Evolutionary conservation across 2,329 filamentous ascomycete species (phyloP).

Genomic region (Sphaerulina musiva): DNA sequence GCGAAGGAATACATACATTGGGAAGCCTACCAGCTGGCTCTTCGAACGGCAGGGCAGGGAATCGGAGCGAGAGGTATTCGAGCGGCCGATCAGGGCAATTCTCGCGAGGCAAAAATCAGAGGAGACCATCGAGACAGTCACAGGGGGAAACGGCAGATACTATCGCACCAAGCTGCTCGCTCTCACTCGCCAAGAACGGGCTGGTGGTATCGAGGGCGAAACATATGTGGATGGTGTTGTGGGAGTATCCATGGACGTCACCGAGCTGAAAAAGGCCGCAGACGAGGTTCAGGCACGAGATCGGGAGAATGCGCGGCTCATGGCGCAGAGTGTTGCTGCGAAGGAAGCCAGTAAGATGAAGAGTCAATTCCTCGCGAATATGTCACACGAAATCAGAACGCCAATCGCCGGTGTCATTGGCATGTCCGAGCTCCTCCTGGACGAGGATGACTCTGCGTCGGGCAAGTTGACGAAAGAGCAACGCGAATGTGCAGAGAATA

Average conservation of each 20-base stretch:
- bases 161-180: slow-evolving; percentile 67
- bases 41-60: slow-evolving; percentile 40
- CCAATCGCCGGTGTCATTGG: slow-evolving; percentile 76
- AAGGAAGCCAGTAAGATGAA: slow-evolving; percentile 76
- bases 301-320: slow-evolving; percentile 58
- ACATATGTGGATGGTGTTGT: slow-evolving; percentile 63
- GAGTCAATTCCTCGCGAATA: slow-evolving; percentile 69
- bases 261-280: slow-evolving; percentile 61
- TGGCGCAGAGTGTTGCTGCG: slow-evolving; percentile 70
- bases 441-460: slow-evolving; percentile 44
- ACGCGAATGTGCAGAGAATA: slow-evolving; percentile 67
- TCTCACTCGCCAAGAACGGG: slow-evolving; percentile 51
- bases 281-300: slow-evolving; percentile 57
- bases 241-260: slow-evolving; percentile 73
- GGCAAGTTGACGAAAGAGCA: slow-evolving; percentile 58
- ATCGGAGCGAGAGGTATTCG: slow-evolving; percentile 38
- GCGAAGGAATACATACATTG: slow-evolving; percentile 39
- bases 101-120: slow-evolving; percentile 55
- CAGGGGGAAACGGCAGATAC: slow-evolving; percentile 55
- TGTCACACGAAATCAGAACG: slow-evolving; percentile 36
- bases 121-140: slow-evolving; percentile 58
- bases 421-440: slow-evolving; percentile 68
- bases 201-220: slow-evolving; percentile 46
- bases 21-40: slow-evolving; percentile 58
- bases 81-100: slow-evolving; percentile 57